Percentiles rank a stretch among this genome's conserved stretches.
phyloP scores from a whole-genome alignment of 495 filamentous ascomycete genomes.

The Astrocystis sublimbata region DNA sequence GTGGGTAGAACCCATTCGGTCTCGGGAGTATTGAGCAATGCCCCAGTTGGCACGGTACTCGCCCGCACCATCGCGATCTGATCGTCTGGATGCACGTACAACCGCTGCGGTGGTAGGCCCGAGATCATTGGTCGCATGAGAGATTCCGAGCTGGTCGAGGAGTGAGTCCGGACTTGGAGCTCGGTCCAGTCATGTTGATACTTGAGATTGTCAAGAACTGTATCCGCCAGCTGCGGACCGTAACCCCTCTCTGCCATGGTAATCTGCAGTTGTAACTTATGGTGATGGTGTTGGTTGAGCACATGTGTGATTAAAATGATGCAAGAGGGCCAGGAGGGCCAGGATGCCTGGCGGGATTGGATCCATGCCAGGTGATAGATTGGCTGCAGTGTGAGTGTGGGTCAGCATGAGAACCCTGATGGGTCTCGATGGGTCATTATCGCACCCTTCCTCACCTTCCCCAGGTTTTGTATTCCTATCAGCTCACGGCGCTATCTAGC shows the following conservation, averaged over 20 bases:
- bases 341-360: neutral
- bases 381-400: too few relatives aligned
- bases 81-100: slow-evolving; percentile 93
- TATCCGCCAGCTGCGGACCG: slow-evolving; percentile 55
- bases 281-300: too few relatives aligned
- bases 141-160: slow-evolving; percentile 33
- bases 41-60: slow-evolving; percentile 39
- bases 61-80: slow-evolving; percentile 75
- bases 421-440: neutral
- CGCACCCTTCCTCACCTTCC: too few relatives aligned
- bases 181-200: slow-evolving; percentile 86
- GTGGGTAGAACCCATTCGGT: slow-evolving; percentile 87
- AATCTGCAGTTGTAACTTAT: neutral
- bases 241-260: slow-evolving; percentile 30
- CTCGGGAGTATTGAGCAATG: slow-evolving; percentile 54
- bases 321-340: neutral
- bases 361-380: too few relatives aligned
- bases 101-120: slow-evolving; percentile 79
- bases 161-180: slow-evolving; percentile 62
- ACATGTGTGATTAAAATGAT: neutral
- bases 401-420: neutral
- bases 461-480: too few relatives aligned
- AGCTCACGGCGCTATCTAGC: too few relatives aligned
- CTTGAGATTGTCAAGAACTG: slow-evolving; percentile 77
- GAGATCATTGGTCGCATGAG: slow-evolving; percentile 70